Conservation (phyloP, 1,284 basidiomycete genomes). For the Rugosomyces carneus region DNA sequence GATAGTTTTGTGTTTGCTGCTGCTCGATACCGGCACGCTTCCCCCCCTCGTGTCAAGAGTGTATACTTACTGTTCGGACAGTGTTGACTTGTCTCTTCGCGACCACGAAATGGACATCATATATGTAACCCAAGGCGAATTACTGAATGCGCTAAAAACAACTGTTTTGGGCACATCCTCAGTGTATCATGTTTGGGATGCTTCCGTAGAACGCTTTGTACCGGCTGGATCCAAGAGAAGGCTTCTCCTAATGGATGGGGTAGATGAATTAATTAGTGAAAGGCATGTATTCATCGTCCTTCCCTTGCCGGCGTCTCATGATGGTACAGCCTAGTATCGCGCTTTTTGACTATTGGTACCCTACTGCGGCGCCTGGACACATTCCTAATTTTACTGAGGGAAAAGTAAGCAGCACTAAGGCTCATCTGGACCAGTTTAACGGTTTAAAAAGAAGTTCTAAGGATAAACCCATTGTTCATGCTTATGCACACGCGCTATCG, state of each 20-base stretch:
- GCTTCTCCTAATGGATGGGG: conserved; percentile 43
- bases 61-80: conserved; percentile 19
- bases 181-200: conserved; percentile 55
- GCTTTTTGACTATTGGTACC: conserved; percentile 60
- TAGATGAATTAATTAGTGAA: conserved; percentile 44
- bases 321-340: conserved; percentile 42
- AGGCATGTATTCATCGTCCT: conserved; percentile 36
- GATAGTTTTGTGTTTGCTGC: conserved; percentile 41
- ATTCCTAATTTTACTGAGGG: conserved; percentile 36
- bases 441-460: conserved; percentile 31
- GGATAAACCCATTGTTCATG: conserved; percentile 50
- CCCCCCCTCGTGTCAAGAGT: not conserved
- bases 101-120: conserved; percentile 31
- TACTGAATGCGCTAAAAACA: conserved; percentile 46
- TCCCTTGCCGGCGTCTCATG: not conserved
- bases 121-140: conserved; percentile 38
- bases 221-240: conserved; percentile 27
- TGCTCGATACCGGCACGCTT: conserved; percentile 49
- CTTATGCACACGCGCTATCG: conserved; percentile 60
- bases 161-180: conserved; percentile 63
- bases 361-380: conserved; percentile 59
- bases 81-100: conserved; percentile 38
- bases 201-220: conserved; percentile 42
- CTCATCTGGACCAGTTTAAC: not conserved
- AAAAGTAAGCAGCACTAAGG: conserved; percentile 31